These are phyloP conservation scores for Macrolepiota fuliginosa DNA, from an alignment of 768 basidiomycete genomes.

Conservation along the genomic window DNA sequence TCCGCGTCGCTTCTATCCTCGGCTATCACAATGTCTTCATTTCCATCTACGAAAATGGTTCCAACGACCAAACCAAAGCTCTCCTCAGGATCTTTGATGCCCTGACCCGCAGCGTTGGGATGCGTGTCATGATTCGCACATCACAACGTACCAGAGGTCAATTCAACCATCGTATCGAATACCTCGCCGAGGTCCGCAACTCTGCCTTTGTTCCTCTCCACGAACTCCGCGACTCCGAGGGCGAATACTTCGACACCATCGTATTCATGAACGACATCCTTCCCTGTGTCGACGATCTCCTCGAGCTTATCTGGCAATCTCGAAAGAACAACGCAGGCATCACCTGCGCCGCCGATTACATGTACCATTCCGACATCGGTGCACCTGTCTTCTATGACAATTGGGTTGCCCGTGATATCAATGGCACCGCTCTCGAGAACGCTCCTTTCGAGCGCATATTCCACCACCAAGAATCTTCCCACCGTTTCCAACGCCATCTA, in stretches of 20 bases:
- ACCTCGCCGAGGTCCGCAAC: slow-evolving; percentile 99
- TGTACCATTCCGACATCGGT: slow-evolving; percentile 96
- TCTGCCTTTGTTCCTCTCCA: slow-evolving; percentile 94
- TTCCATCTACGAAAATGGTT: slow-evolving; percentile 99
- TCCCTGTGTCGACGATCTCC: slow-evolving; percentile 95
- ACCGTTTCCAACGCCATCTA: slow-evolving; percentile 87
- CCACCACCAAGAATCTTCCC: slow-evolving; percentile 73
- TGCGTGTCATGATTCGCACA: slow-evolving; percentile 91
- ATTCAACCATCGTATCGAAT: slow-evolving; percentile 99
- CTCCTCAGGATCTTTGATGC: slow-evolving; percentile 94
- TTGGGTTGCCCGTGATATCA: slow-evolving; percentile 98
- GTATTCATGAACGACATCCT: slow-evolving; percentile 99
- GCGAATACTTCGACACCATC: slow-evolving; percentile 95
- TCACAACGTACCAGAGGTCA: slow-evolving; percentile 90
- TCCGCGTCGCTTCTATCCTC: slow-evolving; percentile 86
- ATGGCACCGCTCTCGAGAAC: slow-evolving; percentile 97
- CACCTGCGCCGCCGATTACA: slow-evolving; percentile 98
- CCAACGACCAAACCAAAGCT: slow-evolving; percentile 98
- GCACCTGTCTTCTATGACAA: slow-evolving; percentile 97
- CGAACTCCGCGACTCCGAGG: slow-evolving; percentile 87
- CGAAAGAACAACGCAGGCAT: slow-evolving; percentile 94
- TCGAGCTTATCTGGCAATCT: slow-evolving; percentile 97
- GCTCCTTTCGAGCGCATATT: slow-evolving; percentile 95
- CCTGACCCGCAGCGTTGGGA: slow-evolving; percentile 82
- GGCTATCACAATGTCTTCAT: slow-evolving; percentile 99